Percentiles rank a stretch among this genome's conserved stretches.
Conservation (phyloP, 176 grass and related monocot genomes). For the barley (Hordeum vulgare) region DNA sequence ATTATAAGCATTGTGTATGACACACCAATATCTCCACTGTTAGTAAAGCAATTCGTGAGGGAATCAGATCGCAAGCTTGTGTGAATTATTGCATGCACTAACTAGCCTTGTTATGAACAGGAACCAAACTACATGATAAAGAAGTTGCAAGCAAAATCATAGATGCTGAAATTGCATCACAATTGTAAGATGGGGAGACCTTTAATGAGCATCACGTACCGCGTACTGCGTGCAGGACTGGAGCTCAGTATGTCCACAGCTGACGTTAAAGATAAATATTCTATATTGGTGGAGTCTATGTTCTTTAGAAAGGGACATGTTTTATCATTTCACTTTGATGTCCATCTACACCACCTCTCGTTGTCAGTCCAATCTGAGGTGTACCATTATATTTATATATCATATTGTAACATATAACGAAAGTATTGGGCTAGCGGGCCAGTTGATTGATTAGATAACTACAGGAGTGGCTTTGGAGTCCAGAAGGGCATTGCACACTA, state of each 20-base stretch:
- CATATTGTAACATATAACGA: constrained; percentile 19
- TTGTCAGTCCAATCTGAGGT: constrained; percentile 33
- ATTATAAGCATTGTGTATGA: constrained; percentile 21
- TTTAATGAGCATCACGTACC: constrained; percentile 21
- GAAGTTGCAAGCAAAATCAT: constrained; percentile 2
- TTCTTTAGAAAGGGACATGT: constrained; percentile 29
- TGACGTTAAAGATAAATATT: constrained; percentile 41
- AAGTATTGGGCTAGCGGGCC: constrained; percentile 18
- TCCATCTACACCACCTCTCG: constrained; percentile 30
- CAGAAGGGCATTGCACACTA: constrained; percentile 31
- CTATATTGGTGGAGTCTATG: constrained; percentile 20
- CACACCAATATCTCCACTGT: constrained; percentile 15
- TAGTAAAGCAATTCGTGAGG: constrained; percentile 21
- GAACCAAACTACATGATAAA: constrained; percentile 1
- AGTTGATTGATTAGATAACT: constrained; percentile 35
- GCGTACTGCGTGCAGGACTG: constrained; percentile 13
- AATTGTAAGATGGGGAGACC: constrained; percentile 11
- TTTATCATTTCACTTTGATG: constrained; percentile 34
- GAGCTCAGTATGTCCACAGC: constrained; percentile 19
- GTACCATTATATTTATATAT: constrained; percentile 19
- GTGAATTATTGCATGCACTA: constrained; percentile 43
- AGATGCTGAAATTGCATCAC: neutral
- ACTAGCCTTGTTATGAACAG: constrained; percentile 21
- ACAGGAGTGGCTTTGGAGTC: constrained; percentile 19
- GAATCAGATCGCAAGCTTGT: neutral